Conservation (phyloP, 2,329 filamentous ascomycete species). For the Talaromyces sp. region DNA sequence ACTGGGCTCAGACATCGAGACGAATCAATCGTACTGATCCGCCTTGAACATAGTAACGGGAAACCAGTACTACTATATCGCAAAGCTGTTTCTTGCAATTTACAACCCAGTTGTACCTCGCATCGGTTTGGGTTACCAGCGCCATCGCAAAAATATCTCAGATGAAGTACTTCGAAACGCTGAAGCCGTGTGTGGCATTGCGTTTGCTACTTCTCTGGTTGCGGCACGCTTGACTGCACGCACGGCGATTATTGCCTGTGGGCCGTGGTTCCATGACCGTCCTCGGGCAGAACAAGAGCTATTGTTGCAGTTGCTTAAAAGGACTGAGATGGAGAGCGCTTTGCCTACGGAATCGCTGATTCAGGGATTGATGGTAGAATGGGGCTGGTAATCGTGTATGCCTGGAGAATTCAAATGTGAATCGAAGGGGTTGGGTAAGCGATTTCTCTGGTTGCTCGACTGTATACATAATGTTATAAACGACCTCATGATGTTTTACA, state of each 20-base stretch:
- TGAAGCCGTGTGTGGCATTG: conserved; percentile 25
- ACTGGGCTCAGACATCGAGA: background rate
- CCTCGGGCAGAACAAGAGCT: conserved; percentile 21
- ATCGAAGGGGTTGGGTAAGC: background rate
- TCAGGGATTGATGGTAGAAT: conserved; percentile 29
- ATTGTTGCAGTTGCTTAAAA: conserved; percentile 23
- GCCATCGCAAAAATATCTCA: conserved; percentile 14
- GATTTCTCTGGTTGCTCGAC: background rate
- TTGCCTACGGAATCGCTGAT: conserved; percentile 30
- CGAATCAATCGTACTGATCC: background rate
- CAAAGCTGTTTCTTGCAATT: conserved; percentile 12
- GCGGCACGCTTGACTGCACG: conserved; percentile 14
- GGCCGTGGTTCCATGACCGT: conserved; percentile 25
- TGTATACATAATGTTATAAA: background rate
- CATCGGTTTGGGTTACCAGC: conserved; percentile 16
- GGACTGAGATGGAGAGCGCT: conserved; percentile 31
- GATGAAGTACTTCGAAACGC: conserved; percentile 23
- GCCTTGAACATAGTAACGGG: conserved; percentile 17
- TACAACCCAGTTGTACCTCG: conserved; percentile 19
- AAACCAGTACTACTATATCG: conserved; percentile 16
- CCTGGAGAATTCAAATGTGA: background rate
- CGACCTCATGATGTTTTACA: background rate
- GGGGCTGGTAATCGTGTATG: conserved; percentile 21
- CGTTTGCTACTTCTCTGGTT: conserved; percentile 23
- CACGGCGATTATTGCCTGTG: conserved; percentile 26